A percentile compares a stretch with the other conserved stretches of the same genome.
Conservation (phyloP, 352 stramenopile genomes). For the Phytophthora pini region DNA sequence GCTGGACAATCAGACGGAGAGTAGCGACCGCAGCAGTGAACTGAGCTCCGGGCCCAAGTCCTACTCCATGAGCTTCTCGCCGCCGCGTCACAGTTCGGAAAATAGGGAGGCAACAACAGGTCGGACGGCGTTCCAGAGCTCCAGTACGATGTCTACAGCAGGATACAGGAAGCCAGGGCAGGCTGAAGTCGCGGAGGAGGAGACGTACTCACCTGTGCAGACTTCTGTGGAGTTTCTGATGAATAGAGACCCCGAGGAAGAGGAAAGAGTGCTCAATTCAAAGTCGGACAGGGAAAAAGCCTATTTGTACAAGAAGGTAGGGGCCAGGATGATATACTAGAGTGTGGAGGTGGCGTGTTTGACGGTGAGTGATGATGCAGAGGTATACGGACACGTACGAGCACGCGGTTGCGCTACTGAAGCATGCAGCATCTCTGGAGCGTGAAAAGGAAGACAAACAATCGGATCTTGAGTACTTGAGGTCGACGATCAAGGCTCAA, state of each 20-base stretch:
- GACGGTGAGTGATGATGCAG: constrained; percentile 26
- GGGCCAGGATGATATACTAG: not conserved
- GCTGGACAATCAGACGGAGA: constrained; percentile 41
- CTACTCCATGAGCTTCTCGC: constrained; percentile 37
- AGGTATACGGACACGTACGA: constrained; percentile 78
- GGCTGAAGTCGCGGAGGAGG: constrained; percentile 9
- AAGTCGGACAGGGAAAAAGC: constrained; percentile 70
- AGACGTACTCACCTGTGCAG: constrained; percentile 30
- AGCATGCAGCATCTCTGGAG: constrained; percentile 56
- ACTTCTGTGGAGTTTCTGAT: constrained; percentile 67
- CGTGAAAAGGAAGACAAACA: constrained; percentile 41
- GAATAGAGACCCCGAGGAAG: constrained; percentile 60
- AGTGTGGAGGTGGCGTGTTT: not conserved
- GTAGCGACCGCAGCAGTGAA: constrained; percentile 33
- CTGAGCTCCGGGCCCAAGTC: constrained; percentile 28
- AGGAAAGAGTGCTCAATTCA: constrained; percentile 58
- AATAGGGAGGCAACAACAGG: constrained; percentile 10
- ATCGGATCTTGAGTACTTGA: constrained; percentile 54
- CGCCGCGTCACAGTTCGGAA: constrained; percentile 28
- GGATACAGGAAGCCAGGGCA: constrained; percentile 2
- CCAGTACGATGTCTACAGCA: not conserved
- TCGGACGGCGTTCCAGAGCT: constrained; percentile 11
- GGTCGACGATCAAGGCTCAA: constrained; percentile 57
- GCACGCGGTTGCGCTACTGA: constrained; percentile 54
- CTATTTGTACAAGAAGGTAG: constrained; percentile 81